Evolutionary conservation across 495 filamentous ascomycete genomes (phyloP).

Genomic region (Haplographium delicatum): DNA sequence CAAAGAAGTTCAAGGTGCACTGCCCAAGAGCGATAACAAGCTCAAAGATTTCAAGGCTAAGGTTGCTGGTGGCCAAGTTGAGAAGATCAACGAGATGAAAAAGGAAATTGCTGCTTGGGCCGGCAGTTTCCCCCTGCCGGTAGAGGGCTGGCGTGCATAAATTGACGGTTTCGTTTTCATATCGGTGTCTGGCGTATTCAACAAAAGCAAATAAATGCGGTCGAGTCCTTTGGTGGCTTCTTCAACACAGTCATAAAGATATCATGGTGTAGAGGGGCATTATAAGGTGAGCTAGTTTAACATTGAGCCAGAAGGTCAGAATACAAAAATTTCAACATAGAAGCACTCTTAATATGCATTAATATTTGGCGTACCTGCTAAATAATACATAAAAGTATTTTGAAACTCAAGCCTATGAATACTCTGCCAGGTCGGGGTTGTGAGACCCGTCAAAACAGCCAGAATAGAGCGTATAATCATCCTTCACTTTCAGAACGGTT

Average conservation of each 20-base stretch:
- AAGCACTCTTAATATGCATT: too few species aligned
- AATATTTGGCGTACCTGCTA: too few species aligned
- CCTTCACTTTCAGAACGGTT: too few species aligned
- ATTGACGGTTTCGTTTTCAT: constrained; percentile 5
- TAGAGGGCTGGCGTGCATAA: constrained; percentile 56
- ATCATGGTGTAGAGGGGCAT: constrained; percentile 11
- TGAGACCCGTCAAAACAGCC: too few species aligned
- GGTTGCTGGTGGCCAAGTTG: constrained; percentile 69
- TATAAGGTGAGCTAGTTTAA: background rate
- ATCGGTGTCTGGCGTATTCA: constrained; percentile 20
- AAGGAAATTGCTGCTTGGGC: constrained; percentile 90
- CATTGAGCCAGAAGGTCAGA: background rate
- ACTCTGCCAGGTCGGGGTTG: too few species aligned
- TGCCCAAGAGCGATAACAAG: constrained; percentile 97
- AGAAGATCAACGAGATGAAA: constrained; percentile 74
- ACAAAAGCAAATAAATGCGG: constrained; percentile 17
- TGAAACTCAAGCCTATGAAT: too few species aligned
- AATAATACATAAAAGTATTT: too few species aligned
- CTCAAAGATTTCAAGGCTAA: constrained; percentile 98
- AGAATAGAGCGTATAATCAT: too few species aligned
- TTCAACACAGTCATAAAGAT: constrained; percentile 21
- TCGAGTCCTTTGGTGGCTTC: constrained; percentile 14
- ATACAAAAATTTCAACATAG: background rate
- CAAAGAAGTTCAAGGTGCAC: constrained; percentile 72
- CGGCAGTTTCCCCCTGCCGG: constrained; percentile 85